Conservation (phyloP, 768 basidiomycete species). For the Harrya chromipes region DNA sequence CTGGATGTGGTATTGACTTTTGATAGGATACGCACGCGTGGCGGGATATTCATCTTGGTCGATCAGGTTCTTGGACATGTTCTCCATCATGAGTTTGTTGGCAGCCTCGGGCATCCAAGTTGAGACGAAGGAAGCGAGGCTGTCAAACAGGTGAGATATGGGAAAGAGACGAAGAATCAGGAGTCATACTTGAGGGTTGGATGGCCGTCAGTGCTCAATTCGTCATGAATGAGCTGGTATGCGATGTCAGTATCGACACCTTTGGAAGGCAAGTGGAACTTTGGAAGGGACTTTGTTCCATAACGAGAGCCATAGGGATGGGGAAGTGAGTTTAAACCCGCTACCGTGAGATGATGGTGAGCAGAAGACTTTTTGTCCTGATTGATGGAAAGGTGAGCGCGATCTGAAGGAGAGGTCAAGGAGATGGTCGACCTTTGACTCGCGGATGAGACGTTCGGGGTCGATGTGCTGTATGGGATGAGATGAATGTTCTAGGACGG, state of each 20-base stretch:
- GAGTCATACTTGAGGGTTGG: constrained; percentile 47
- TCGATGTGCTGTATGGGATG: constrained; percentile 53
- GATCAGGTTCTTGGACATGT: constrained; percentile 64
- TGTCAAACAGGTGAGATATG: constrained; percentile 8
- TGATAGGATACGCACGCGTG: constrained; percentile 35
- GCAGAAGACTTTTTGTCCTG: constrained; percentile 46
- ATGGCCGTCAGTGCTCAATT: constrained; percentile 52
- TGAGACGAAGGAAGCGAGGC: constrained; percentile 63
- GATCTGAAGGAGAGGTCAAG: background rate
- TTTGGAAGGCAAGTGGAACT: constrained; percentile 60
- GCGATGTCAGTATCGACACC: constrained; percentile 52
- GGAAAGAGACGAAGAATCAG: background rate
- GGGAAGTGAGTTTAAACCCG: constrained; percentile 29
- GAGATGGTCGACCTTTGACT: constrained; percentile 34
- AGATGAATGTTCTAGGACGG: background rate
- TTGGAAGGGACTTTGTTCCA: constrained; percentile 65
- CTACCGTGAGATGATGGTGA: constrained; percentile 35
- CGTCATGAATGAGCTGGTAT: constrained; percentile 64
- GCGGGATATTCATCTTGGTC: constrained; percentile 71
- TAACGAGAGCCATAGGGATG: constrained; percentile 64
- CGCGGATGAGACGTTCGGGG: constrained; percentile 59
- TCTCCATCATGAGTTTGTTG: constrained; percentile 58
- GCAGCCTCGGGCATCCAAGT: constrained; percentile 59
- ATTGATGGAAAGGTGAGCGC: background rate
- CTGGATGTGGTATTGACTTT: background rate